A percentile compares a stretch with the other conserved stretches of the same genome.
phyloP scores from a whole-genome alignment of 108 stramenopile genomes.

The Conticribra guillardii region DNA sequence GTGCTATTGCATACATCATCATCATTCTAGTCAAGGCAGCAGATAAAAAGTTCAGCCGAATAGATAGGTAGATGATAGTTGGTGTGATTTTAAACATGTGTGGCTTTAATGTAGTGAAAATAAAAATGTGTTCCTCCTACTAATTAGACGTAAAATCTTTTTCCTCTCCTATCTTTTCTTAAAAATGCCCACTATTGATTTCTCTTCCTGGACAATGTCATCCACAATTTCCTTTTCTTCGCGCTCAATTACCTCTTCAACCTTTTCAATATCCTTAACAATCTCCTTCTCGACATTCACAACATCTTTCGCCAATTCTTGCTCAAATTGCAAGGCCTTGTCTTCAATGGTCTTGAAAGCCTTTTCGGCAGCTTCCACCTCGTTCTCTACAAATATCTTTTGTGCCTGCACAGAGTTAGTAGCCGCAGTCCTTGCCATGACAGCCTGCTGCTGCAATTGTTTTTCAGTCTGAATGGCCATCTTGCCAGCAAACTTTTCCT shows the following conservation, averaged over 20 bases:
- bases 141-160: too few species aligned
- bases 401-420: constrained; percentile 76
- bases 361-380: constrained; percentile 71
- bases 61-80: too few species aligned
- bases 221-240: constrained; percentile 49
- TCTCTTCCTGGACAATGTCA: constrained; percentile 22
- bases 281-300: constrained; percentile 25
- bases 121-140: too few species aligned
- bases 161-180: too few species aligned
- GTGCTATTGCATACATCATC: too few species aligned
- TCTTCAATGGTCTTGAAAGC: constrained; percentile 55
- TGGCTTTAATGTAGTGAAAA: too few species aligned
- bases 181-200: not conserved
- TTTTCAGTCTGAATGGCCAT: constrained; percentile 79
- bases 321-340: constrained; percentile 69
- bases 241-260: constrained; percentile 47
- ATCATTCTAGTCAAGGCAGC: too few species aligned
- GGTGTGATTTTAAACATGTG: too few species aligned
- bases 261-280: constrained; percentile 26
- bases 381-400: constrained; percentile 67
- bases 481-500: constrained; percentile 87
- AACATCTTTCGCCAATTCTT: constrained; percentile 58
- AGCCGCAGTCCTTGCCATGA: constrained; percentile 74
- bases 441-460: constrained; percentile 78
- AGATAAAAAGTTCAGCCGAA: too few species aligned